Conservation (phyloP, 2,329 filamentous ascomycete species). For the Hymenoscyphus fructigenus region DNA sequence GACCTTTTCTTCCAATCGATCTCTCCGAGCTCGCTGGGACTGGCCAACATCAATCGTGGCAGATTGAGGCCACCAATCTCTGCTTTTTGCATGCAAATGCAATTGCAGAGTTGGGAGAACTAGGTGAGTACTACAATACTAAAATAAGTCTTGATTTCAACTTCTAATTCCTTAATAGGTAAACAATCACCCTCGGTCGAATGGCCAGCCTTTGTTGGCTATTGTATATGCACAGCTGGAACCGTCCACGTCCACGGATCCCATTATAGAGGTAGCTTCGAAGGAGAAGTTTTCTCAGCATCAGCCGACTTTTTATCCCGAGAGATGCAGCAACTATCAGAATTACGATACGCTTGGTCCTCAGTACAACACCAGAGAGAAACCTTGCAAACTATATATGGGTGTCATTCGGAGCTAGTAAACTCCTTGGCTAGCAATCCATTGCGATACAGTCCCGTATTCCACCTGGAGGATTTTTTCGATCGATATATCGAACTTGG, state of each 20-base stretch:
- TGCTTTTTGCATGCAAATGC: slow-evolving; percentile 87
- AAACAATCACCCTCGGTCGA: slow-evolving; percentile 72
- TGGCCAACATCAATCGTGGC: slow-evolving; percentile 87
- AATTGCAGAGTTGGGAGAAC: slow-evolving; percentile 77
- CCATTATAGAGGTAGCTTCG: slow-evolving; percentile 59
- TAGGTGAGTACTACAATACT: slow-evolving; percentile 47
- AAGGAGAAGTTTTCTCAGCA: slow-evolving; percentile 52
- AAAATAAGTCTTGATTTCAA: background rate
- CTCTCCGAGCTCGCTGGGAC: slow-evolving; percentile 75
- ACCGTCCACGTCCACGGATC: slow-evolving; percentile 87
- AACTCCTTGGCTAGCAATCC: slow-evolving; percentile 67
- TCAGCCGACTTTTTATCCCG: slow-evolving; percentile 70
- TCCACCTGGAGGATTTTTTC: slow-evolving; percentile 85
- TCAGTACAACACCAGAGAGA: slow-evolving; percentile 78
- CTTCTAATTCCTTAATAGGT: slow-evolving; percentile 15
- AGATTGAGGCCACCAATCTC: slow-evolving; percentile 85
- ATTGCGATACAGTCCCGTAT: slow-evolving; percentile 74
- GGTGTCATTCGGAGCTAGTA: slow-evolving; percentile 77
- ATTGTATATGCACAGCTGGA: slow-evolving; percentile 81
- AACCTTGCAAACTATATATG: slow-evolving; percentile 73
- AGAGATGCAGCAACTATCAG: slow-evolving; percentile 77
- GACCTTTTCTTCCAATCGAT: slow-evolving; percentile 83
- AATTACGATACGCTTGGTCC: slow-evolving; percentile 73
- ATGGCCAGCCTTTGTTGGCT: slow-evolving; percentile 84
- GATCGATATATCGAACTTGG: slow-evolving; percentile 68